These are phyloP conservation scores for Aspergillus brunneoviolaceus DNA, from an alignment of 2,329 filamentous ascomycete genomes.

Conservation along the genomic window DNA sequence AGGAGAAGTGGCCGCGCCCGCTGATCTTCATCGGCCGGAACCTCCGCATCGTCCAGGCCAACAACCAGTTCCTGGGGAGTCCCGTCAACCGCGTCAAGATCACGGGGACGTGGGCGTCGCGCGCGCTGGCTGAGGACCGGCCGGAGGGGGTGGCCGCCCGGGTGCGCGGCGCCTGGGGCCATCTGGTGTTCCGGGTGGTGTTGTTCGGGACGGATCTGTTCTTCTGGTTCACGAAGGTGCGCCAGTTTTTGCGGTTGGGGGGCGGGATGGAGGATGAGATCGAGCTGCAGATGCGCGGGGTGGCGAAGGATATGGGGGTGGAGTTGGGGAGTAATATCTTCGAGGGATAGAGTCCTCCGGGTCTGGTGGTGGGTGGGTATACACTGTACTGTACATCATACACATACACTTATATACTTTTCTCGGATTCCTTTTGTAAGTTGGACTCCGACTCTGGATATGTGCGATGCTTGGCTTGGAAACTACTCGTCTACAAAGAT, in stretches of 20 bases:
- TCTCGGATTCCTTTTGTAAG: not conserved
- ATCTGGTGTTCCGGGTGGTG: conserved; percentile 78
- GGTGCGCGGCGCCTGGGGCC: conserved; percentile 68
- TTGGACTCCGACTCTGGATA: no score
- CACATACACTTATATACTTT: not conserved
- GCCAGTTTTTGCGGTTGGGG: conserved; percentile 73
- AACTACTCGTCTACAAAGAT: no score
- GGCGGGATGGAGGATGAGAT: conserved; percentile 93
- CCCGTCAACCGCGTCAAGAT: conserved; percentile 92
- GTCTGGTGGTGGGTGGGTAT: no score
- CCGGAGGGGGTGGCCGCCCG: conserved; percentile 55
- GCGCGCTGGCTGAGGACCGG: conserved; percentile 76
- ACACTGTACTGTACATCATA: no score
- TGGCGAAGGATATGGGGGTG: conserved; percentile 88
- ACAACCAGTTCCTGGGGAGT: conserved; percentile 86
- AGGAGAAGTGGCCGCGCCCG: conserved; percentile 85
- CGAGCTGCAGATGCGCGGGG: conserved; percentile 78
- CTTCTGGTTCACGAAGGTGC: conserved; percentile 77
- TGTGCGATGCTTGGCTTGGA: no score
- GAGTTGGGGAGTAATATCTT: conserved; percentile 88
- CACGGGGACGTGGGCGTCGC: conserved; percentile 84
- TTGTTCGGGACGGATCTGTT: conserved; percentile 73
- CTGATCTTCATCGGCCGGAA: conserved; percentile 91
- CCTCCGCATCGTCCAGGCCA: conserved; percentile 87
- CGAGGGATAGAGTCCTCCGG: conserved; percentile 60